Base-by-base conservation (phyloP, 441 rosid species). In the Croton setiger region DNA sequence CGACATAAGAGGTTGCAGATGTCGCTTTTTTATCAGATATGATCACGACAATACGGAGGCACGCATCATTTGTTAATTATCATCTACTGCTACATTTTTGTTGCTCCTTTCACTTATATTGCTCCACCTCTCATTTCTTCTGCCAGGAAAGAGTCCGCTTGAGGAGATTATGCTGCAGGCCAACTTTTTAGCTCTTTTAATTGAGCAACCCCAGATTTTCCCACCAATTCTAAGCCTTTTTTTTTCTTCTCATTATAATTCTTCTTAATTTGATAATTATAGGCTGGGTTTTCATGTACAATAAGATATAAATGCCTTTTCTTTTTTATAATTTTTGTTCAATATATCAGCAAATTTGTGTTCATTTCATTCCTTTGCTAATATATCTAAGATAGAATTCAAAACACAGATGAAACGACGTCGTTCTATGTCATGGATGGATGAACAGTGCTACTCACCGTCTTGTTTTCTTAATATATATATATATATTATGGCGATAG, bases 1-100 rank as follows among this genome's bases (percentile, higher is more conserved):
- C 47, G 91, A 87, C 66, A 81, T 85, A 27, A 84, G 88, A 81
- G 94, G 89, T 20, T 88, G 94, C 76, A 75, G 91, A 73, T 88
- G 94, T 64, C 65, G 83, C 4, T 88, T 85, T 75, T 56, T 62
- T 70, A 77, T 88, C 60, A 80, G 72, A 10, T 86, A 88, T 21
- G 74, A 78, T 70, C 91, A 84, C 33, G 87, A 88, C 71, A 75
- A 75, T 58, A 63, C 79, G 0, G 86, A 87, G 88, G 91, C 71
- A 80, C 55, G 81, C 71, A 7, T 60, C 44, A 2, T 7, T 31
- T 5, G 11, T 43, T 23, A 21, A 3, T 68, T 18, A 64, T 12
- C 20, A 15, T 27, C 11, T 43, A n/a, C 14, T n/a, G 39, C 23
- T 49, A 0, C 5, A 0, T 7, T 60, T 7, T 27, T 27, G 31